Percentiles rank a stretch among this genome's conserved stretches.
Evolutionary conservation across 345 rosid species (phyloP).

Genomic region (Pelargonium nanum): DNA sequence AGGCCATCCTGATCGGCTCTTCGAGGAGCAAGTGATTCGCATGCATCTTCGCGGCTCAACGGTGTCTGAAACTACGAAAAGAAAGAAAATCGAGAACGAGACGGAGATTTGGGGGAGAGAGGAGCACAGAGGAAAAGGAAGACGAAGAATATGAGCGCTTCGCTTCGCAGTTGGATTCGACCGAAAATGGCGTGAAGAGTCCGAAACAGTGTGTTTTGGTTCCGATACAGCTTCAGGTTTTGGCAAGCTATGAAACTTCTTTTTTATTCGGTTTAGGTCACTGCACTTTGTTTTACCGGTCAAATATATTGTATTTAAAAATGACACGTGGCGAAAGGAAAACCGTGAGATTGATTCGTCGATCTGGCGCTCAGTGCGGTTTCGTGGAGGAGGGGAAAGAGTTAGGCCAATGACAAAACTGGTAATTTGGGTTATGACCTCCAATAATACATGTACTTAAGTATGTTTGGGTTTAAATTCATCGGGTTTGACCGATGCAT

Average conservation of each 20-base stretch:
- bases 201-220: too few relatives aligned
- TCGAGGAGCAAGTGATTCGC: constrained; percentile 88
- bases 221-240: not conserved
- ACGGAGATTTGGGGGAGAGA: not conserved
- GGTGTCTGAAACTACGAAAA: not conserved
- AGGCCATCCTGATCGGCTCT: constrained; percentile 98
- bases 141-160: not conserved
- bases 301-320: not conserved
- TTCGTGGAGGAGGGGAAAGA: not conserved
- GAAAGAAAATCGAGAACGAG: not conserved
- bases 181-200: too few relatives aligned
- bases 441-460: too few relatives aligned
- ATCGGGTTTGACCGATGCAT: too few relatives aligned
- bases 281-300: not conserved
- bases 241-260: too few relatives aligned
- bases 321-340: not conserved
- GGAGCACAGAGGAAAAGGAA: not conserved
- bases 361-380: not conserved
- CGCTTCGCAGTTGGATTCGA: not conserved
- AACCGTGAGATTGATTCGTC: not conserved
- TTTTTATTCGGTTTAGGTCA: too few relatives aligned
- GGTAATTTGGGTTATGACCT: too few relatives aligned
- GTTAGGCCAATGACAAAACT: too few relatives aligned
- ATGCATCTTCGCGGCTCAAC: constrained; percentile 51
- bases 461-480: too few relatives aligned